Evolutionary conservation across 352 stramenopile species (phyloP).

Genomic region (Phytophthora meadii): DNA sequence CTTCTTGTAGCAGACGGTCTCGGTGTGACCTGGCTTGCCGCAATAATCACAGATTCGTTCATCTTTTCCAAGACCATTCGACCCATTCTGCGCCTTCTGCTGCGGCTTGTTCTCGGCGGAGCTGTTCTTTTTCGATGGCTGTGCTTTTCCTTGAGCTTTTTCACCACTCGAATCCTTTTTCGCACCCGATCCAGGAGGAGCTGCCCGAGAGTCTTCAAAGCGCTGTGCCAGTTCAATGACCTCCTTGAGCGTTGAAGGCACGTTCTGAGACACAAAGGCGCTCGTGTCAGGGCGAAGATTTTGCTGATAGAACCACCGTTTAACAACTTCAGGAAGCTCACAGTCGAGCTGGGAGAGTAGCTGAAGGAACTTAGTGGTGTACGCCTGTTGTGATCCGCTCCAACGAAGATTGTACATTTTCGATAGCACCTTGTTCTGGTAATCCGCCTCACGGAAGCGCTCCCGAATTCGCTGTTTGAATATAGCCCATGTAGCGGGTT

Average conservation of each 20-base stretch:
- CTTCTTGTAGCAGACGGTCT: conserved; percentile 11
- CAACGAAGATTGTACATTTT: neutral
- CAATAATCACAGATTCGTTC: neutral
- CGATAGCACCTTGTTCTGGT: conserved; percentile 3
- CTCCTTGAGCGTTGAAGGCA: neutral
- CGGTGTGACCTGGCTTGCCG: neutral
- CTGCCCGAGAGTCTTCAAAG: neutral
- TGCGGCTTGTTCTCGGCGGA: too few relatives aligned
- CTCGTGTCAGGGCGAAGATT: conserved; percentile 6
- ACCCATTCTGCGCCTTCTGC: neutral
- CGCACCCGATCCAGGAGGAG: neutral
- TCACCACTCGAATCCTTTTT: neutral
- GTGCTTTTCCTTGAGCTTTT: neutral
- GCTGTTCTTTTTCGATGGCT: neutral
- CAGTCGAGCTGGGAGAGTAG: conserved; percentile 6
- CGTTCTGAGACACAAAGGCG: conserved; percentile 9
- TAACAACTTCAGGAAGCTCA: conserved; percentile 1
- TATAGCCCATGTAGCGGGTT: conserved; percentile 15
- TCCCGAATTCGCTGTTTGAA: conserved; percentile 4
- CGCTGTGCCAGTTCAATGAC: conserved; percentile 9
- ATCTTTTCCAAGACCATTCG: neutral
- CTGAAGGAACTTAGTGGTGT: conserved; percentile 14
- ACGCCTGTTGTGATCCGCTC: neutral
- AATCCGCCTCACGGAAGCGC: neutral
- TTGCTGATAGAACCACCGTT: conserved; percentile 11